phyloP scores from a whole-genome alignment of 208 protist species.

The Trypanosoma cruzi region DNA sequence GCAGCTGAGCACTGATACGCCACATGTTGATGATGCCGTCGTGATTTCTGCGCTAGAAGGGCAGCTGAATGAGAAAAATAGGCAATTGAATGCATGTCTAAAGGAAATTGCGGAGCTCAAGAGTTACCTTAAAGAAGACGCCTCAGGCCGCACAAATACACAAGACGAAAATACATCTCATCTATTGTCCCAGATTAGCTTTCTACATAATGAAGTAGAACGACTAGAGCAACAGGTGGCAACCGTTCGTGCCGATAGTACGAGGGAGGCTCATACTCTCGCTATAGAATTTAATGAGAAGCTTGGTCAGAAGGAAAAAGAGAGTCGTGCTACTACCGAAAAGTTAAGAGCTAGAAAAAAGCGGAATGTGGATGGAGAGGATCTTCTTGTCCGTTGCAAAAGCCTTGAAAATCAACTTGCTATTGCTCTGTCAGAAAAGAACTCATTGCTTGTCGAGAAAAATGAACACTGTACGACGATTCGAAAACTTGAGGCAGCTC shows the following conservation, averaged over 20 bases:
- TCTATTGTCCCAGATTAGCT: constrained; percentile 69
- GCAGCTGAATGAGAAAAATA: constrained; percentile 27
- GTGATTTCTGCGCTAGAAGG: constrained; percentile 22
- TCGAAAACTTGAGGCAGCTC: constrained; percentile 47
- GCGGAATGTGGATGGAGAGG: constrained; percentile 25
- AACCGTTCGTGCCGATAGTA: constrained; percentile 32
- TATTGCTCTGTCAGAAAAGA: constrained; percentile 63
- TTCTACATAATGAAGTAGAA: constrained; percentile 85
- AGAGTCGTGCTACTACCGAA: constrained; percentile 32
- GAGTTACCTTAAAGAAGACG: neutral
- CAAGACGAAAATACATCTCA: constrained; percentile 40
- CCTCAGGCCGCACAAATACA: neutral
- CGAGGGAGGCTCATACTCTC: constrained; percentile 30
- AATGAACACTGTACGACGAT: constrained; percentile 53
- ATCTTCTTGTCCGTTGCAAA: constrained; percentile 56
- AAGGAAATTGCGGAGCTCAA: constrained; percentile 29
- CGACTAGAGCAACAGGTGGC: constrained; percentile 56
- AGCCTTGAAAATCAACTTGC: constrained; percentile 75
- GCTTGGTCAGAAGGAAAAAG: constrained; percentile 50
- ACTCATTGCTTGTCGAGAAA: constrained; percentile 53
- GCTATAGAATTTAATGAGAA: constrained; percentile 50
- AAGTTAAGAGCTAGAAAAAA: constrained; percentile 27
- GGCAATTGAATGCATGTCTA: constrained; percentile 16
- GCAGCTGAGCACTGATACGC: constrained; percentile 14
- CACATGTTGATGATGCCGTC: constrained; percentile 21